Evolutionary conservation across 495 filamentous ascomycete species (phyloP), one percentile per base, ranked within the genome.

Genomic region (Neurospora pannonica): DNA sequence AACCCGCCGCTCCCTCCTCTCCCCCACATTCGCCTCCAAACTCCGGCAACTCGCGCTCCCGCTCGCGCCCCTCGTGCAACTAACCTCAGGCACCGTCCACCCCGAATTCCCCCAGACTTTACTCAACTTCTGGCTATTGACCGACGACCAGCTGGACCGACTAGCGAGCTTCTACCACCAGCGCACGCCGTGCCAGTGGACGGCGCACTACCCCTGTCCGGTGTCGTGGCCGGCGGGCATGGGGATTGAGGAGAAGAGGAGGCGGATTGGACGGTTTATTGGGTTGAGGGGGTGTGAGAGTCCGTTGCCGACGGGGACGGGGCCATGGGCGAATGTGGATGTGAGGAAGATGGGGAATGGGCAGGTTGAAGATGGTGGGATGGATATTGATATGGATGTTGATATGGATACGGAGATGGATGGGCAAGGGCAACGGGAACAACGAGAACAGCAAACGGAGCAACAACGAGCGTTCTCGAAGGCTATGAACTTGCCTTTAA

Each of bases 81-180:
- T 90, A 38, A 88, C 86, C 10, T 88, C 88, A 0, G 92, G 91
- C 70, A 76, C 80, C 11, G 73, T 88, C 0, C 90, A 94, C 80
- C 89, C 91, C 0, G 74, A 82, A 21, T 97, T 93, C 83, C 93
- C 94, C 0, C 73, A 39, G 0, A 91, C 87, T 0, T 78, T 94
- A 17, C 86, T 95, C 1, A 82, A 87, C 80, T 94, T 90, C 85
- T 92, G 91, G 84, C 88, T 96, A 34, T 87, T 97, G 54, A 93
- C 92, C 38, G 87, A 88, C 75, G 78, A 76, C 28, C 85, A 95
- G 80, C 88, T 94, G 54, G 92, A 97, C 78, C 80, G 80, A 42
- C 89, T 97, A 7, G 92, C 93, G 9, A 82, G 85, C 43, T 91
- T 92, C 80, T 96, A 93, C 82, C 90, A 94, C 81, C 93, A 97